Base-by-base conservation (phyloP, 2,329 filamentous ascomycete genomes). In the Erysiphe neolycopersici region DNA sequence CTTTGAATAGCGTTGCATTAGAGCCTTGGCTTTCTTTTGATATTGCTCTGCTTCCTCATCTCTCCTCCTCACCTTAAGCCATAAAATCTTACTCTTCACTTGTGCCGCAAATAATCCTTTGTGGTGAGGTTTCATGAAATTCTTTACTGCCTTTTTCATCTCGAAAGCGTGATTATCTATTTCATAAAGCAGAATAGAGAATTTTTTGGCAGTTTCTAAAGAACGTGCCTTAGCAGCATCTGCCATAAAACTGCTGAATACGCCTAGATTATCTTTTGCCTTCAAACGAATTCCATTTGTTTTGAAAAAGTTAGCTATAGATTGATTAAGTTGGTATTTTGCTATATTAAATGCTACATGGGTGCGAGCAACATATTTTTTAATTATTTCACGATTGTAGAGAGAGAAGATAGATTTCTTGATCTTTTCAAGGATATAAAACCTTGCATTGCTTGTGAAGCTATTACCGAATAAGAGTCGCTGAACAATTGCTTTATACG, bases 41-140 rank as follows among this genome's bases (percentile, higher is more conserved):
- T 71, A 72, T 2, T 58, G 58, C 3, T 59, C 53, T 43, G 64
- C 59, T 49, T 69, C 65, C 14, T 64, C 60, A 2, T 51, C 54
- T 50, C 64, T 66, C 17, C 67, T 67, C 42, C 63, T 66, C 30
- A 70, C 42, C 53, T 63, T 66, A 42, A 75, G 58, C 68, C 69
- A 74, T 58, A 65, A 62, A 30, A 73, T 60, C 54, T 65, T 70
- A 13, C 71, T 70, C 38, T 59, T 60, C 22, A 76, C 59, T 52
- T 72, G 71, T 13, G 70, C 67, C 35, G 62, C 62, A 26, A 73
- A 56, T 10, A 74, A 49, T 0, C 59, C 56, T 5, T 70, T 54
- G 22, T 64, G 56, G 1, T 66, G 49, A 38, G 64, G 61, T 26
- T 62, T 59, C 11, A 58, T 55, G 14, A 62, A 33, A 5, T 26